phyloP scores from a whole-genome alignment of 2,329 filamentous ascomycete species.

The Akanthomyces lecanii region DNA sequence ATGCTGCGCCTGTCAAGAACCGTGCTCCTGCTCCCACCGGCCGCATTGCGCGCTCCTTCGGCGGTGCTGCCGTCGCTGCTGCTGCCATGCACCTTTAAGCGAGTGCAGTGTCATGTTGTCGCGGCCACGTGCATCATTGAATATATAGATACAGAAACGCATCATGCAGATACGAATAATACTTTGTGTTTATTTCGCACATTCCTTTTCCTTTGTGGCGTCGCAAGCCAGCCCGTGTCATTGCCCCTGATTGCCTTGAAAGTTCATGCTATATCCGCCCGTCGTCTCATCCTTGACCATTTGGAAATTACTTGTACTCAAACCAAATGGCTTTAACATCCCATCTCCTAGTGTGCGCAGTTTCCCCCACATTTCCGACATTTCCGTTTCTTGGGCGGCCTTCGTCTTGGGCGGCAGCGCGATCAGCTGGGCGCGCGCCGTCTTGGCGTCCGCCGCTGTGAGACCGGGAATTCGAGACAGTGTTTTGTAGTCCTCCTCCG shows the following conservation, averaged over 20 bases:
- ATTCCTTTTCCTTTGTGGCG: not conserved
- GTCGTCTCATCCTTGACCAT: constrained; percentile 87
- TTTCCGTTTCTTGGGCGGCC: constrained; percentile 77
- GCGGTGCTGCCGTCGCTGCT: constrained; percentile 8
- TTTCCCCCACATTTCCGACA: constrained; percentile 97
- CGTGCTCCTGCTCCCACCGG: constrained; percentile 3
- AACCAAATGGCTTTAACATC: constrained; percentile 84
- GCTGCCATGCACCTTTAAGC: constrained; percentile 2
- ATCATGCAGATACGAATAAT: not conserved
- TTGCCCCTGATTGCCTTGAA: constrained; percentile 38
- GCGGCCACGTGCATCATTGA: not conserved
- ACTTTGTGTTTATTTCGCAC: not conserved
- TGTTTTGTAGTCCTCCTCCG: constrained; percentile 73
- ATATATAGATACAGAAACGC: not conserved
- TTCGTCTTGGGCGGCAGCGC: constrained; percentile 66
- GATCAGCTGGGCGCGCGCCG: constrained; percentile 62
- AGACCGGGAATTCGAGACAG: constrained; percentile 56
- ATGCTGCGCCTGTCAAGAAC: not conserved
- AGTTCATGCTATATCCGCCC: constrained; percentile 93
- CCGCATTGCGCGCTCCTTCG: constrained; percentile 9
- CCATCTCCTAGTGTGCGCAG: constrained; percentile 89
- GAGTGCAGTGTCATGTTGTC: not conserved
- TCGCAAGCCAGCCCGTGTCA: not conserved
- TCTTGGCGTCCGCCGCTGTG: constrained; percentile 59
- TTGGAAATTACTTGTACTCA: constrained; percentile 92